Base-by-base conservation (phyloP, 169 alveolate genomes). In the Plasmodium ovale region DNA sequence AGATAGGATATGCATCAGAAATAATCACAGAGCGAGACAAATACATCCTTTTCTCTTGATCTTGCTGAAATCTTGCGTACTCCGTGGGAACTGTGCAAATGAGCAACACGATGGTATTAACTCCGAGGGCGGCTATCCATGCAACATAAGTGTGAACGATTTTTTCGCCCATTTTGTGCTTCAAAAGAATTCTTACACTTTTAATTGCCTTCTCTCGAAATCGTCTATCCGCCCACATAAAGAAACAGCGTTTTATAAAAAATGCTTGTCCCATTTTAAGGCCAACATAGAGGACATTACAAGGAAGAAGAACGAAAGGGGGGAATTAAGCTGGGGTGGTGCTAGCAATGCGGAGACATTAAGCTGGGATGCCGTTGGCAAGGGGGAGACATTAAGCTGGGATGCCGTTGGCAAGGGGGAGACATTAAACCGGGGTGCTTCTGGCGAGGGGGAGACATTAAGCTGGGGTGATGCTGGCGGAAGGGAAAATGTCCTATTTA, bases 191-290 rank as follows among this genome's bases (percentile, higher is more conserved):
- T 16, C 72, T 6, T 64, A 27, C 31, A 23, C 31, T 16, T 64
- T 64, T 29, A 64, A 42, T 16, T 35, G 72, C 25, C 19, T 64
- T 1, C 37, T 64, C 19, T 21, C 72, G 4, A 64, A 64, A 12
- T 64, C 72, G 4, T 64, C 72, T 42, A 64, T 64, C 25, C 72
- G 25, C 19, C n/a, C 72, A 25, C 14, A 64, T 64, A 64, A 64
- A 3, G 56, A 19, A 35, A 3, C 27, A 29, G 5, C 25, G 5
- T 64, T 64, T 64, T 64, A 64, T 64, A 64, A 64, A 64, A 0
- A 9, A 16, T 64, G 47, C 19, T 53, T 64, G 19, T 64, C 72
- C 7, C 14, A 64, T 64, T 64, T 64, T 64, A 64, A 42, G 12
- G 49, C 14, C 3, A 64, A 64, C 53, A 35, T 64, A 35, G 72